phyloP scores from a whole-genome alignment of 139 green algal species.

The Chlamydomonas sphaeroides region DNA sequence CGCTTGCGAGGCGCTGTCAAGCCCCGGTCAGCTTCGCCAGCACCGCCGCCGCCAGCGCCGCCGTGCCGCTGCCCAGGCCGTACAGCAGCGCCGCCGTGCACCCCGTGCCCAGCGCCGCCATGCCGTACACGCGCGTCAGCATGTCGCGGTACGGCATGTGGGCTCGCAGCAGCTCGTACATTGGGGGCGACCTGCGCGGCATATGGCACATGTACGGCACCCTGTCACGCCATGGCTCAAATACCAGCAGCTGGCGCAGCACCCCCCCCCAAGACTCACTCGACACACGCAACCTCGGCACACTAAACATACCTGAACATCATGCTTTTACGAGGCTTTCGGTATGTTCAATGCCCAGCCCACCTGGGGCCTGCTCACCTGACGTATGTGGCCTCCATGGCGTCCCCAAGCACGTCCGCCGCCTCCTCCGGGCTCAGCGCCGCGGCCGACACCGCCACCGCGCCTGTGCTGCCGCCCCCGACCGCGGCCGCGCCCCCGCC shows the following conservation, averaged over 20 bases:
- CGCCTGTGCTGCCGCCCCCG: not conserved
- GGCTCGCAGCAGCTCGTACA: constrained; percentile 31
- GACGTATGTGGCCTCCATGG: constrained; percentile 17
- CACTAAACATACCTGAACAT: too few species aligned
- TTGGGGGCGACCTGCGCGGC: constrained; percentile 9
- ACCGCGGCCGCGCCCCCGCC: not conserved
- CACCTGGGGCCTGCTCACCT: not conserved
- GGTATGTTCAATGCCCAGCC: too few species aligned
- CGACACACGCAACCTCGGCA: not conserved
- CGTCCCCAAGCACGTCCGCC: constrained; percentile 2
- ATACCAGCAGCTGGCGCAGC: not conserved
- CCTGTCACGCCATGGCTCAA: not conserved
- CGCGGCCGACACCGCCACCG: not conserved
- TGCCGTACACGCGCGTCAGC: constrained; percentile 21
- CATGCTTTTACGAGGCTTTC: too few species aligned
- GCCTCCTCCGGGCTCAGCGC: not conserved
- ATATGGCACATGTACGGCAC: too few species aligned
- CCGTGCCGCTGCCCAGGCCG: not conserved
- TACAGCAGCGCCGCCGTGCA: not conserved
- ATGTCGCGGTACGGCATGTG: constrained; percentile 23
- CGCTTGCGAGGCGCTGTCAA: too few species aligned
- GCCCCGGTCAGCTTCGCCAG: not conserved
- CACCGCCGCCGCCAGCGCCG: not conserved
- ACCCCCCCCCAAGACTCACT: not conserved
- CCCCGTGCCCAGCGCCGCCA: constrained; percentile 17